These are phyloP conservation scores for Ilex asprella DNA, from an alignment of 257 asterid genomes.

Conservation along the genomic window DNA sequence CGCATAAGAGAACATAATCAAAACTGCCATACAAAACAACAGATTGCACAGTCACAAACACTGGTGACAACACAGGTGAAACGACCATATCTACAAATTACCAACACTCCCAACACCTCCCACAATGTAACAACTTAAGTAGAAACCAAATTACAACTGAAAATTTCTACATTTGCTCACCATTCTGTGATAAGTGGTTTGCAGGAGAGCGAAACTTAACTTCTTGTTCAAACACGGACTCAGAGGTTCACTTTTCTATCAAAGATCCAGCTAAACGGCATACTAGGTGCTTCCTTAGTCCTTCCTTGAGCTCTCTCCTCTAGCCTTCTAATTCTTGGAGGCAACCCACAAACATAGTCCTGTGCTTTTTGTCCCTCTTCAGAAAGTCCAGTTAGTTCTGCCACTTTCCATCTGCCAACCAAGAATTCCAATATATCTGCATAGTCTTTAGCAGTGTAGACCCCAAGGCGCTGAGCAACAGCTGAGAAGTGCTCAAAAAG, in stretches of 20 bases:
- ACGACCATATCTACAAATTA: too few species aligned
- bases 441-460: constrained; percentile 16
- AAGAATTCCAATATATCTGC: constrained; percentile 12
- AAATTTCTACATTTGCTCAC: background rate
- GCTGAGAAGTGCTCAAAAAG: constrained; percentile 15
- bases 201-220: background rate
- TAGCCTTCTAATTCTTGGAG: constrained; percentile 23
- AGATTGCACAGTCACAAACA: too few species aligned
- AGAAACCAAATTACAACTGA: too few species aligned
- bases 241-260: constrained; percentile 39
- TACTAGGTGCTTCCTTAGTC: constrained; percentile 30
- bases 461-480: constrained; percentile 14
- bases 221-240: background rate
- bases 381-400: constrained; percentile 8
- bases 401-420: constrained; percentile 17
- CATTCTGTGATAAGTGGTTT: background rate
- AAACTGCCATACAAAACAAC: too few species aligned
- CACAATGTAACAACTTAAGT: too few species aligned
- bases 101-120: too few species aligned
- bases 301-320: constrained; percentile 49
- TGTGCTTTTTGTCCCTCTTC: constrained; percentile 16
- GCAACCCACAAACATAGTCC: constrained; percentile 11
- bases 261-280: constrained; percentile 47
- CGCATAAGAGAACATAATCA: too few species aligned
- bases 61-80: too few species aligned